Conservation (phyloP, 495 filamentous ascomycete genomes). For the Clavariopsis aquatica region DNA sequence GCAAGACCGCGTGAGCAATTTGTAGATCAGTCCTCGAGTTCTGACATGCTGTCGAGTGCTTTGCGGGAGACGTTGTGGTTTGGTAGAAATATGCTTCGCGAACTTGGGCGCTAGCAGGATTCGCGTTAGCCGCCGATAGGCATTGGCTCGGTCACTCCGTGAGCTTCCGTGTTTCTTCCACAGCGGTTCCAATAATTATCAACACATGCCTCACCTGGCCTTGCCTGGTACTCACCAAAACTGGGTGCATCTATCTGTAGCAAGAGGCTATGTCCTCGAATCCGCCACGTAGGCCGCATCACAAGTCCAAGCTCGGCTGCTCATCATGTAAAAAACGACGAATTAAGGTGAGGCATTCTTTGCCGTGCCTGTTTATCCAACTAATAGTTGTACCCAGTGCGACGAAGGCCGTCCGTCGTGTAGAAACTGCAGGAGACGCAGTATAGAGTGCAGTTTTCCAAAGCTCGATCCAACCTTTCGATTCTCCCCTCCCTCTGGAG, state of each 20-base stretch:
- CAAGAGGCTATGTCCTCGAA: not conserved
- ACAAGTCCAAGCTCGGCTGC: slow-evolving; percentile 36
- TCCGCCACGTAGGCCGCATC: slow-evolving; percentile 15
- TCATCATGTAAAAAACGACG: slow-evolving; percentile 35
- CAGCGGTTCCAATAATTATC: too few species aligned
- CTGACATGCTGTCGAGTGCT: not conserved
- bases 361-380: not conserved
- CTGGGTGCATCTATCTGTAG: not conserved
- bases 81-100: not conserved
- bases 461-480: slow-evolving; percentile 4
- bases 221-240: not conserved
- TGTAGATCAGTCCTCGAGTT: not conserved
- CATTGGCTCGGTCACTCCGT: not conserved
- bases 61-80: not conserved
- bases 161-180: too few species aligned
- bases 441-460: slow-evolving; percentile 24
- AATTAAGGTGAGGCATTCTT: slow-evolving; percentile 33
- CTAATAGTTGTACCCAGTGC: slow-evolving; percentile 10
- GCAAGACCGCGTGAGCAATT: not conserved
- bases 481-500: not conserved
- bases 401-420: slow-evolving; percentile 26
- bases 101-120: not conserved
- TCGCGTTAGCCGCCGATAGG: not conserved
- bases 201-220: too few species aligned
- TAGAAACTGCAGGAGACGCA: slow-evolving; percentile 17